These are phyloP conservation scores for Anisogramma anomala DNA, from an alignment of 2,329 filamentous ascomycete species.

Conservation along the genomic window DNA sequence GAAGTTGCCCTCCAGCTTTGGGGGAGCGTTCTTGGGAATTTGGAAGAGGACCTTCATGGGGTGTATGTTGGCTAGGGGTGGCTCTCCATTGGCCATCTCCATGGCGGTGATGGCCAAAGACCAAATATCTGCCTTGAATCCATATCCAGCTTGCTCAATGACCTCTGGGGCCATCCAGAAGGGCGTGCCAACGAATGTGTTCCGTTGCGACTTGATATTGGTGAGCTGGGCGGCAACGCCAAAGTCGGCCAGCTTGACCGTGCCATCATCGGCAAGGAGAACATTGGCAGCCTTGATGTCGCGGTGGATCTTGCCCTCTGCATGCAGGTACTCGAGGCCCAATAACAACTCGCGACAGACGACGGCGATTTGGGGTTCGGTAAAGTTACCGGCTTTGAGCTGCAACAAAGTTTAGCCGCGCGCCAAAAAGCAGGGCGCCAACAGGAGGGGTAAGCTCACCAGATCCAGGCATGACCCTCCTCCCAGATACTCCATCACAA, in stretches of 20 bases:
- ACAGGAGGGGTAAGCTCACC: conserved; percentile 36
- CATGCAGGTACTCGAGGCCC: conserved; percentile 86
- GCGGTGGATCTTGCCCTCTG: conserved; percentile 88
- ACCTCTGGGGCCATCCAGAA: conserved; percentile 98
- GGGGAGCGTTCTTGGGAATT: conserved; percentile 79
- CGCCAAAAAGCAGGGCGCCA: not conserved
- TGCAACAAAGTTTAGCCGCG: conserved; percentile 28
- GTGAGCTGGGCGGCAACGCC: conserved; percentile 93
- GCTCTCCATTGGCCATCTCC: conserved; percentile 78
- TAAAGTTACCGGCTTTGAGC: conserved; percentile 84
- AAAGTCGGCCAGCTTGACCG: conserved; percentile 94
- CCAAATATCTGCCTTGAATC: conserved; percentile 91
- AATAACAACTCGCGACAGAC: conserved; percentile 83
- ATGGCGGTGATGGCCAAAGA: conserved; percentile 85
- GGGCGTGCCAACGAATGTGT: conserved; percentile 94
- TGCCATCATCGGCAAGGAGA: conserved; percentile 78
- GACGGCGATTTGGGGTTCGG: conserved; percentile 84
- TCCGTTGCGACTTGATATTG: conserved; percentile 93
- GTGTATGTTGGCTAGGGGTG: conserved; percentile 74
- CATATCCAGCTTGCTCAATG: conserved; percentile 72
- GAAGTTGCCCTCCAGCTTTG: conserved; percentile 73
- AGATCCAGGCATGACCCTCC: conserved; percentile 91
- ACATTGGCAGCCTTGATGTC: conserved; percentile 97
- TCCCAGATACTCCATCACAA: conserved; percentile 96
- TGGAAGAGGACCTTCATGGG: conserved; percentile 91